Evolutionary conservation across 1,284 basidiomycete genomes (phyloP).

Genomic region (Cutaneotrichosporon curvatum): DNA sequence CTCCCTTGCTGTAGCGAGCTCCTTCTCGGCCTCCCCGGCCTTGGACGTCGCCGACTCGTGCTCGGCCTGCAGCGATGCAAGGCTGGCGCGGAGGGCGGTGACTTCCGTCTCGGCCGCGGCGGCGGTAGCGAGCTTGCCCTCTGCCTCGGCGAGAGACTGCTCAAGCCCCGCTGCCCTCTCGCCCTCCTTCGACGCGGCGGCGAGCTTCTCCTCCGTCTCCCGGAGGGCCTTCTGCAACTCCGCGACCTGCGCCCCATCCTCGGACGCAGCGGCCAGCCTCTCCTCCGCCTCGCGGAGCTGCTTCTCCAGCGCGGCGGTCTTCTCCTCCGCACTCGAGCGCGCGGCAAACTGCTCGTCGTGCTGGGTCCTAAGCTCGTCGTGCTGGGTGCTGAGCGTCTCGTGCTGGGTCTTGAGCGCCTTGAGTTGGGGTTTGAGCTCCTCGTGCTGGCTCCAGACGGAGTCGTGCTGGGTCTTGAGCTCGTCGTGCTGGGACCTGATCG

Average conservation of each 20-base stretch:
- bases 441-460: conserved; percentile 16
- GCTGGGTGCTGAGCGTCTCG: conserved; percentile 19
- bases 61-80: not conserved
- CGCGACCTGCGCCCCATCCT: conserved; percentile 1
- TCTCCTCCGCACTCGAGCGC: conserved; percentile 1
- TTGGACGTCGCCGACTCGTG: not conserved
- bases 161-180: not conserved
- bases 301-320: conserved; percentile 12
- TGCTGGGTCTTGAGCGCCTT: conserved; percentile 15
- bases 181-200: not conserved
- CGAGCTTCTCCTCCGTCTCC: no score
- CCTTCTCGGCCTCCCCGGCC: not conserved
- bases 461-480: conserved; percentile 22
- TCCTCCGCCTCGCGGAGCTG: not conserved
- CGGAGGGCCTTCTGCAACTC: conserved; percentile 1
- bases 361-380: conserved; percentile 21
- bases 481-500: conserved; percentile 18
- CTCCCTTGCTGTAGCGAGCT: conserved; percentile 18
- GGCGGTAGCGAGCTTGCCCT: not conserved
- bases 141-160: not conserved
- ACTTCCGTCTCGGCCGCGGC: conserved; percentile 4
- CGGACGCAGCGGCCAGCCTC: conserved; percentile 4
- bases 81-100: conserved; percentile 3
- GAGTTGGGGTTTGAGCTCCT: conserved; percentile 19
- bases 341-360: conserved; percentile 4